Evolutionary conservation across 805 yeast species (phyloP).

Genomic region (Wickerhamomyces chaumierensis): DNA sequence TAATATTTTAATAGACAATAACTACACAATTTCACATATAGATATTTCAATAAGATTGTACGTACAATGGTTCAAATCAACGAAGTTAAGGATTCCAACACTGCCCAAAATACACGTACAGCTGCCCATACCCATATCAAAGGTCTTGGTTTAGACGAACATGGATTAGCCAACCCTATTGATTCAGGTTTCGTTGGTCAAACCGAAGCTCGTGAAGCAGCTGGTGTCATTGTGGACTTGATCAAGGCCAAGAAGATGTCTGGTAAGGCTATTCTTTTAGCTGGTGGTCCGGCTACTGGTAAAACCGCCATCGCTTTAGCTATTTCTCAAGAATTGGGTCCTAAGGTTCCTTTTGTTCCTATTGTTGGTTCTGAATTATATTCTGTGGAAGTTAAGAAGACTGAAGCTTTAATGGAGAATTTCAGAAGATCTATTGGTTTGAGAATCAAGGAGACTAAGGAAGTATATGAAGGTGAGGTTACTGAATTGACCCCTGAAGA

Average conservation of each 20-base stretch:
- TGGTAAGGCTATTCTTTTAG: constrained; percentile 89
- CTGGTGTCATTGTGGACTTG: constrained; percentile 89
- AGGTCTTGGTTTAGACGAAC: constrained; percentile 89
- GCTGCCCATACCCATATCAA: constrained; percentile 97
- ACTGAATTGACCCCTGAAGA: constrained; percentile 94
- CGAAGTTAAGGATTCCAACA: constrained; percentile 51
- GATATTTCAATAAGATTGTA: background rate
- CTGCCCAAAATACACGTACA: constrained; percentile 49
- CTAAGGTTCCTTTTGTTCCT: constrained; percentile 96
- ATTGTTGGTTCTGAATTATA: constrained; percentile 90
- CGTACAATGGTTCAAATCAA: constrained; percentile 58
- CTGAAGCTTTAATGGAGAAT: constrained; percentile 92
- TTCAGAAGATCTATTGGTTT: constrained; percentile 94
- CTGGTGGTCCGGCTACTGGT: constrained; percentile 98
- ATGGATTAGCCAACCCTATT: constrained; percentile 68
- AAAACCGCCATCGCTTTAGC: constrained; percentile 96
- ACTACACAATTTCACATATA: no score
- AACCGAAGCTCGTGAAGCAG: constrained; percentile 71
- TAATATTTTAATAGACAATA: no score
- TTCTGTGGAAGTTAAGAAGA: constrained; percentile 94
- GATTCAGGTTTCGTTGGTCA: constrained; percentile 85
- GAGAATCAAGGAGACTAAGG: constrained; percentile 92
- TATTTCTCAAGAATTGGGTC: constrained; percentile 90
- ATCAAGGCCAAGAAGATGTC: constrained; percentile 88
- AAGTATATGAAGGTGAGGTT: constrained; percentile 96